Conservation (phyloP, 257 asterid species). For the Mentha longifolia region DNA sequence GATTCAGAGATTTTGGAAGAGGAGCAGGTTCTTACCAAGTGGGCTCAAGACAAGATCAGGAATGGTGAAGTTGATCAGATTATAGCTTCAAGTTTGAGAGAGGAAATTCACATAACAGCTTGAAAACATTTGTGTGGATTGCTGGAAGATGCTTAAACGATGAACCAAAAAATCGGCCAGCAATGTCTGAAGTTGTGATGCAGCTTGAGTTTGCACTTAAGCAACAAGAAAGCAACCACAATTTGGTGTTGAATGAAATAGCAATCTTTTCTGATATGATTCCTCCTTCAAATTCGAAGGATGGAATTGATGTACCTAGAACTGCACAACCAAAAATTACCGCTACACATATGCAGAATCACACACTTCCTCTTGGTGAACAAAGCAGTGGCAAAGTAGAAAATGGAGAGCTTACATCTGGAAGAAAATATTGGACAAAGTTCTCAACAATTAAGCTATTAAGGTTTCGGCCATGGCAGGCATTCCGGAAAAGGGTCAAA, state of each 20-base stretch:
- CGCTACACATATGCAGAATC: too few relatives aligned
- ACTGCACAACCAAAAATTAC: too few relatives aligned
- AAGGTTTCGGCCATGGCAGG: too few relatives aligned
- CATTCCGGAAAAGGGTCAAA: too few relatives aligned
- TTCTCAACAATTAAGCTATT: too few relatives aligned
- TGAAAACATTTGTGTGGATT: constrained; percentile 45
- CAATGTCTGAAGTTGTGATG: constrained; percentile 53
- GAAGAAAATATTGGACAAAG: too few relatives aligned
- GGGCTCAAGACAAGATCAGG: constrained; percentile 52
- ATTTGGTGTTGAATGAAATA: constrained; percentile 7
- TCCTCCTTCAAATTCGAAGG: background rate
- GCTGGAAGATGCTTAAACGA: constrained; percentile 47
- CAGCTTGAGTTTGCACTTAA: constrained; percentile 37
- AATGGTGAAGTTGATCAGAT: constrained; percentile 53
- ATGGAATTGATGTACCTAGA: background rate
- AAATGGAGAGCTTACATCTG: too few relatives aligned
- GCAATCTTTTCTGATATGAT: too few relatives aligned
- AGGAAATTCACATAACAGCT: constrained; percentile 45
- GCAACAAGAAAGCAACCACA: constrained; percentile 27
- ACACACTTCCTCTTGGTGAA: too few relatives aligned
- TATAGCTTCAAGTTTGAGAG: constrained; percentile 40
- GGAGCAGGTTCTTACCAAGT: too few relatives aligned
- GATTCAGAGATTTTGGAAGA: constrained; percentile 40
- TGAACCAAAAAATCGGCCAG: constrained; percentile 49
- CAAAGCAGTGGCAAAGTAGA: too few relatives aligned